Base-by-base conservation (phyloP, 192 early-diverging fungal genomes). In the Backusella australiensis region DNA sequence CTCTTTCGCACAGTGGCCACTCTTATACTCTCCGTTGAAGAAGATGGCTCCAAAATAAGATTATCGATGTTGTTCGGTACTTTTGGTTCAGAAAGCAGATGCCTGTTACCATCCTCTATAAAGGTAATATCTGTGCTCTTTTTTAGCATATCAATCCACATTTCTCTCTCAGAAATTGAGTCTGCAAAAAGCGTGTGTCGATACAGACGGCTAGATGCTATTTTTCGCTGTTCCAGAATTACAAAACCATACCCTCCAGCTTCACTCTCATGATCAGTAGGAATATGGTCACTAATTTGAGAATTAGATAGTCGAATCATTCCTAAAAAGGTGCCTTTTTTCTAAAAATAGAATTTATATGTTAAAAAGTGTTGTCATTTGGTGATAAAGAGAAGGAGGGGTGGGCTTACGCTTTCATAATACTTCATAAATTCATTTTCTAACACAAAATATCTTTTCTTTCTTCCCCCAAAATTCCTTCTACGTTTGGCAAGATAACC, bases 401-500 rank as follows among this genome's bases (percentile, higher is more conserved):
- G 32, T 32, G 32, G 32, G 38, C 81, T 83, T 81, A 90, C 91
- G 12, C 79, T 86, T 71, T 98, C 96, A 75, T 90, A 94, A 84
- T 96, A 97, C 71, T 95, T 71, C 9, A 71, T 91, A 26, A 97
- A 82, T 7, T 90, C 78, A 2, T 89, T 87, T 74, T 90, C 84
- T 26, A 94, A 86, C 52, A 90, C 86, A 79, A 95, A 97, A 85
- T 92, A 97, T 69, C 94, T 89, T 39, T 90, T 85, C 79, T 98
- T 99, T 95, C 96, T 96, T 6, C 94, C 96, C 68, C 97, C 96
- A 93, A 97, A 97, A 79, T 93, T 96, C 78, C 96, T 98, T 53
- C 96, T 96, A 80, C 90, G 91, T 81, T 98, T 98, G 53, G 93
- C 92, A 67, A 98, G 82, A 71, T 94, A 94, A 1, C 96, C 96